Evolutionary conservation across 2,329 filamentous ascomycete species (phyloP).

Genomic region (Ascocoryne sarcoides): DNA sequence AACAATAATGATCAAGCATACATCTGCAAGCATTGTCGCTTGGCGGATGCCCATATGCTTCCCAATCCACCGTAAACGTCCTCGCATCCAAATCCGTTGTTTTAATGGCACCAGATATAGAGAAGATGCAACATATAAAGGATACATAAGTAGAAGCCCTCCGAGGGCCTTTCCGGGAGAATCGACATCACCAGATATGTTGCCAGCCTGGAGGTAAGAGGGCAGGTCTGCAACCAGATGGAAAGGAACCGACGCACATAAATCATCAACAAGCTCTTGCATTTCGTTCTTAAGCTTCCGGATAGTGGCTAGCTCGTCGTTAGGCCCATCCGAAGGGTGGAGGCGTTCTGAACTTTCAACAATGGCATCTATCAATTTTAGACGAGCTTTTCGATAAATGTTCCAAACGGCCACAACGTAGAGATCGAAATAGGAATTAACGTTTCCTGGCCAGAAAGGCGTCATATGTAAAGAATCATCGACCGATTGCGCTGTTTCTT

Average conservation of each 20-base stretch:
- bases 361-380: no score
- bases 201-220: constrained; percentile 5
- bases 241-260: constrained; percentile 19
- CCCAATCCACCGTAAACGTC: constrained; percentile 23
- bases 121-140: constrained; percentile 15
- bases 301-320: no score
- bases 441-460: constrained; percentile 47
- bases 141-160: constrained; percentile 24
- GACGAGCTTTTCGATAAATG: constrained; percentile 40
- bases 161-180: constrained; percentile 18
- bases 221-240: constrained; percentile 18
- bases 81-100: constrained; percentile 11
- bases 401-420: constrained; percentile 50
- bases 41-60: constrained; percentile 23
- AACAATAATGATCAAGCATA: no score
- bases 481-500: no score
- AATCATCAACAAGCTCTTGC: constrained; percentile 12
- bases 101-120: constrained; percentile 11
- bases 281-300: no score
- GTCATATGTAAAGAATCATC: no score
- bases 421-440: constrained; percentile 48
- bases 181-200: constrained; percentile 1
- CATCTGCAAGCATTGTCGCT: constrained; percentile 19
- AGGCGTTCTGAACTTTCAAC: no score
- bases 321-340: no score